A percentile compares a stretch with the other conserved stretches of the same genome.
These are phyloP conservation scores for Hypoxylon rickii DNA, from an alignment of 495 filamentous ascomycete genomes.

Conservation along the genomic window DNA sequence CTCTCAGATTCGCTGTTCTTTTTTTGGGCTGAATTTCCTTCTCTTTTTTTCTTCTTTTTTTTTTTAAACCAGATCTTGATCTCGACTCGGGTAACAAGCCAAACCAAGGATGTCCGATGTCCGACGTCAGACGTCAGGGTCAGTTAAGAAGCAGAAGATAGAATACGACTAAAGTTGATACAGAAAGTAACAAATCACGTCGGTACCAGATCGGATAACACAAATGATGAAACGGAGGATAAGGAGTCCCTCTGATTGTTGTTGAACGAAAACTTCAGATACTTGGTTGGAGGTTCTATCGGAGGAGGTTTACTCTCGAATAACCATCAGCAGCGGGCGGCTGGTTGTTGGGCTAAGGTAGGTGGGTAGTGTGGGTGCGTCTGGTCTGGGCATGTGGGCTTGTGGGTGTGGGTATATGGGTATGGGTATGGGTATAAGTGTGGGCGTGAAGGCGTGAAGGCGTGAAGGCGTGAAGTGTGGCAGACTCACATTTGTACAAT, in stretches of 20 bases:
- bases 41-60: background rate
- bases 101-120: background rate
- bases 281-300: conserved; percentile 30
- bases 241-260: conserved; percentile 1
- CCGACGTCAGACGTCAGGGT: background rate
- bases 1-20: conserved; percentile 1
- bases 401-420: background rate
- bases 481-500: background rate
- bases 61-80: too few relatives aligned
- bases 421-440: too few relatives aligned
- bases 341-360: conserved; percentile 29
- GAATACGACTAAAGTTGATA: background rate
- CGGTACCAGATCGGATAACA: background rate
- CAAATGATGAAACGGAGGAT: conserved; percentile 13
- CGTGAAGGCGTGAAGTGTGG: background rate
- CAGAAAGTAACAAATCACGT: background rate
- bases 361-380: conserved; percentile 23
- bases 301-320: conserved; percentile 32
- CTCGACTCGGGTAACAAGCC: background rate
- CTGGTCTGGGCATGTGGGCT: background rate
- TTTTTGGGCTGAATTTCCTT: background rate
- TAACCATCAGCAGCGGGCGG: conserved; percentile 21
- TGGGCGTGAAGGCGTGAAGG: too few relatives aligned
- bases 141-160: background rate
- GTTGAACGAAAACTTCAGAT: conserved; percentile 4